Evolutionary conservation across 371 early-diverging fungal species (phyloP), one percentile per base, ranked within the genome.

Genomic region (Mortierella sp.): DNA sequence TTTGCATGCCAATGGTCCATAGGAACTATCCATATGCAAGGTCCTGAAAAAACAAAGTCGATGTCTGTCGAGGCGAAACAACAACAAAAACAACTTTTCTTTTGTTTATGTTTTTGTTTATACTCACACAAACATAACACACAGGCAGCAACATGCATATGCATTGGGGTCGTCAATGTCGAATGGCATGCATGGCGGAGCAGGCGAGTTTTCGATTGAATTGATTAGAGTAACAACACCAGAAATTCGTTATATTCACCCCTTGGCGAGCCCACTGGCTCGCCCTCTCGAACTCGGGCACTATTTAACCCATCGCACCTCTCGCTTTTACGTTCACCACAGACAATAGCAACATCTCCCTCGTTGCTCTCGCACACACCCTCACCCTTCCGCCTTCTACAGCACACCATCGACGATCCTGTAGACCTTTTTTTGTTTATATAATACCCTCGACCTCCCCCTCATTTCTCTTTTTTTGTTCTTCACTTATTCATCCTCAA

Each of bases 141-240:
- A 50, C 37, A 37, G 40, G 24, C 43, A 24, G 21, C 24, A 67
- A 67, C 67, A 67, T 67, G 67, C 67, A 67, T 67, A 67, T 67
- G 67, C 67, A 67, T 67, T 61, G 61, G 34, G 16, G 31, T 16
- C 19, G 9, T 37, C 73, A 55, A 73, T 72, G 72, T 53, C 26
- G 64, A 67, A 40, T 37, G 43, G 24, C 24, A 67, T 40, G 67
- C 67, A 67, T 67, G 67, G 67, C 10, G 21, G 64, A 61, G n/a
- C 21, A 40, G 67, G 37, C 67, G 24, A 67, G 67, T 37, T 37
- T 37, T 3, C 28, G 40, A 61, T 37, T 77, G 77, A 77, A 72
- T 77, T 28, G 77, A 13, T 44, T 34, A 37, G 31, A 77, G 43
- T 77, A 53, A 72, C 72, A 13, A 77, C 77, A 77, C 77, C 77